Percentiles rank a stretch among this genome's conserved stretches.
Conservation (phyloP, 1,284 basidiomycete genomes). For the Ustilago lituana region DNA sequence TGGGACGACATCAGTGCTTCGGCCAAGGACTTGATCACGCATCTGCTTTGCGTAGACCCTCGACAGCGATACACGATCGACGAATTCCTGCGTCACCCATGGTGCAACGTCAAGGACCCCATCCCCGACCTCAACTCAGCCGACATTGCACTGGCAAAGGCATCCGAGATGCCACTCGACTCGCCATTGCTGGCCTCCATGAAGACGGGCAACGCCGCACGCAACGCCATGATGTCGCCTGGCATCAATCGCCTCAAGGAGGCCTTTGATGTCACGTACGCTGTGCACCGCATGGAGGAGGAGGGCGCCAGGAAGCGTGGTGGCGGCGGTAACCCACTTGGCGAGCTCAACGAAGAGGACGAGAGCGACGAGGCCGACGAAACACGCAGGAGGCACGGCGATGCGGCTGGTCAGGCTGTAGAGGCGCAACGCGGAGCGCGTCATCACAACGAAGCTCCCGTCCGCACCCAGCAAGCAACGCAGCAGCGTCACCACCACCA, state of each 20-base stretch:
- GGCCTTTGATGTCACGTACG: slow-evolving; percentile 98
- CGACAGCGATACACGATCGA: slow-evolving; percentile 95
- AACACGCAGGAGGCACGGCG: slow-evolving; percentile 63
- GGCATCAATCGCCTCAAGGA: slow-evolving; percentile 86
- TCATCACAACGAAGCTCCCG: slow-evolving; percentile 49
- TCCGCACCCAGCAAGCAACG: slow-evolving; percentile 16
- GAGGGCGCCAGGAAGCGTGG: slow-evolving; percentile 79
- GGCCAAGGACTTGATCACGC: slow-evolving; percentile 95
- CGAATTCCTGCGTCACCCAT: slow-evolving; percentile 95
- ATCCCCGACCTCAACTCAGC: slow-evolving; percentile 62
- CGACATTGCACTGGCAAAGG: slow-evolving; percentile 61
- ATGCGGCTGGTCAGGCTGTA: slow-evolving; percentile 62
- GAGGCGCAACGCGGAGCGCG: slow-evolving; percentile 54
- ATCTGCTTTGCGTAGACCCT: slow-evolving; percentile 94
- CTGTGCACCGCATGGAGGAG: slow-evolving; percentile 98
- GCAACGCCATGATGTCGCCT: slow-evolving; percentile 81
- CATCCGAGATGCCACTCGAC: slow-evolving; percentile 76
- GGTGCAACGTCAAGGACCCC: slow-evolving; percentile 75
- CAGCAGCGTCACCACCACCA: slow-evolving; percentile 47
- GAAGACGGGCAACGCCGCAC: slow-evolving; percentile 69
- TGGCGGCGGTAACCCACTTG: slow-evolving; percentile 71
- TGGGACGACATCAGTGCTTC: slow-evolving; percentile 93
- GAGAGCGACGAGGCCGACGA: slow-evolving; percentile 69
- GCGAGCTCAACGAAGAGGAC: slow-evolving; percentile 91
- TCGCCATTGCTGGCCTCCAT: slow-evolving; percentile 87